Conservation (phyloP, 257 asterid genomes). For the Solanum neorickii region DNA sequence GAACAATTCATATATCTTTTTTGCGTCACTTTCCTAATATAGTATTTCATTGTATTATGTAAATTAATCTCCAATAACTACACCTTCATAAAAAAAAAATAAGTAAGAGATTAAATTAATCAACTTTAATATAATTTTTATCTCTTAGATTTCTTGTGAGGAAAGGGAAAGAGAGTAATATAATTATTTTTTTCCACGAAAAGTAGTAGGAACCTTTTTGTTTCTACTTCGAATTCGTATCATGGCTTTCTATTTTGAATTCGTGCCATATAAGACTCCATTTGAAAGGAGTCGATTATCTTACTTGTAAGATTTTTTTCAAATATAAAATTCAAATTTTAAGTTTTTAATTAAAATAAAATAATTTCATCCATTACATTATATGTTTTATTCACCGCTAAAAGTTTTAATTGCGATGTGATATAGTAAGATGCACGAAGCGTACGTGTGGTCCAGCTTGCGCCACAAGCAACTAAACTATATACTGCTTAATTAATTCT, state of each 20-base stretch:
- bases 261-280: neutral
- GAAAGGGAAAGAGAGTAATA: neutral
- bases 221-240: too few species aligned
- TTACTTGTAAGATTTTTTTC: accelerated
- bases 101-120: neutral
- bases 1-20: neutral
- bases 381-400: accelerated
- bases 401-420: neutral
- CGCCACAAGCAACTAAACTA: neutral
- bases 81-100: neutral
- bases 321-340: accelerated
- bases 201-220: neutral
- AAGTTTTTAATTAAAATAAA: too few species aligned
- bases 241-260: neutral
- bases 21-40: neutral
- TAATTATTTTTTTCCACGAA: neutral
- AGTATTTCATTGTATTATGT: neutral
- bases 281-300: accelerated
- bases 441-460: neutral
- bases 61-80: neutral
- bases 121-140: neutral
- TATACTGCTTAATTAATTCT: neutral
- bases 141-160: neutral
- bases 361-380: accelerated
- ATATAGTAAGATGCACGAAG: neutral